These are phyloP conservation scores for Smallanthus sonchifolius DNA, from an alignment of 129 eudicot genomes.

Conservation along the genomic window DNA sequence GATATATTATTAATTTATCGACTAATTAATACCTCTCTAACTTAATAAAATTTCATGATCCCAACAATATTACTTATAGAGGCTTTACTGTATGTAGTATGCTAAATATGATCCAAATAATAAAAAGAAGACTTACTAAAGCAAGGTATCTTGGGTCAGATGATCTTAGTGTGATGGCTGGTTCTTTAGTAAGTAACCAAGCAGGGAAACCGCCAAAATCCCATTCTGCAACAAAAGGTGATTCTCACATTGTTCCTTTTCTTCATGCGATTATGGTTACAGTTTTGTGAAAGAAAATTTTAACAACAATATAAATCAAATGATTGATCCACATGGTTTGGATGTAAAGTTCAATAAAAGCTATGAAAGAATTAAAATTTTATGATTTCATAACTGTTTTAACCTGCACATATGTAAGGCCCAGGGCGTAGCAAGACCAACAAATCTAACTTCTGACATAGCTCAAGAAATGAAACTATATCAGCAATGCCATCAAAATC, in stretches of 20 bases:
- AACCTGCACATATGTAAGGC: slow-evolving; percentile 96
- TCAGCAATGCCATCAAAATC: slow-evolving; percentile 82
- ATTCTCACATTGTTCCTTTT: not conserved
- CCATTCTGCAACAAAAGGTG: slow-evolving; percentile 70
- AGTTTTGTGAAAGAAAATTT: not conserved
- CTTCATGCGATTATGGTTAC: not conserved
- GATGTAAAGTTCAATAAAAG: not conserved
- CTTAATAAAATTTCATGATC: not conserved
- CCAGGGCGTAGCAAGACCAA: slow-evolving; percentile 93
- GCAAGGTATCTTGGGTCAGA: slow-evolving; percentile 71
- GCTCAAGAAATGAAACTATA: slow-evolving; percentile 66
- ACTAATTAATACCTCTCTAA: not conserved
- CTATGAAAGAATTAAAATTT: not conserved
- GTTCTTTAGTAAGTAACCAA: slow-evolving; percentile 85
- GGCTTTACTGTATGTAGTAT: not conserved
- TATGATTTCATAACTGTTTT: slow-evolving; percentile 1
- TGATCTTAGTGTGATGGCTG: slow-evolving; percentile 72
- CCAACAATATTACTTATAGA: not conserved
- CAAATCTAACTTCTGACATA: slow-evolving; percentile 76
- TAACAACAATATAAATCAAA: not conserved
- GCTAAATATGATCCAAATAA: not conserved
- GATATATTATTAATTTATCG: not conserved
- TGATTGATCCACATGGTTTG: not conserved
- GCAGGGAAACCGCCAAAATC: slow-evolving; percentile 96
- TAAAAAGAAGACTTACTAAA: slow-evolving; percentile 43